Percentiles rank a stretch among this genome's conserved stretches.
phyloP scores from a whole-genome alignment of 1,284 basidiomycete species.

The Moesziomyces parantarcticus region DNA sequence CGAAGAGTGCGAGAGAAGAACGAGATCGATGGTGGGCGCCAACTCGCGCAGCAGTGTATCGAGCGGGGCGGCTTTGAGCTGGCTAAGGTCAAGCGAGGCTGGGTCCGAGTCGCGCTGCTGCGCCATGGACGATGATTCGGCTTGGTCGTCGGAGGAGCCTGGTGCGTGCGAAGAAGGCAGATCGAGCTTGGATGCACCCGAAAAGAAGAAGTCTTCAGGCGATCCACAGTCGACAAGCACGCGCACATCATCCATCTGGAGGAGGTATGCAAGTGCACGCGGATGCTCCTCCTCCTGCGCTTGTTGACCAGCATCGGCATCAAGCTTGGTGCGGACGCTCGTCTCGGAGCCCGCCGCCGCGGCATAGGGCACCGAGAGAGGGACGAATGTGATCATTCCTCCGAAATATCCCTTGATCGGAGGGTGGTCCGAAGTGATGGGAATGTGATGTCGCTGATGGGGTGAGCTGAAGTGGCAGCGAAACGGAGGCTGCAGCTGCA shows the following conservation, averaged over 20 bases:
- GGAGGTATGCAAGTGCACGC: slow-evolving; percentile 74
- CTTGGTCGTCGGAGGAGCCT: slow-evolving; percentile 4
- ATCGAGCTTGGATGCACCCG: slow-evolving; percentile 2
- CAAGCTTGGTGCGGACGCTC: slow-evolving; percentile 37
- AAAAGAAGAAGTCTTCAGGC: slow-evolving; percentile 62
- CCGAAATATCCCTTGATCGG: not conserved
- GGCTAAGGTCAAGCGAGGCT: slow-evolving; percentile 25
- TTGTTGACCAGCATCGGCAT: slow-evolving; percentile 9
- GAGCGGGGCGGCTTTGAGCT: slow-evolving; percentile 40
- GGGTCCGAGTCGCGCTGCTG: slow-evolving; percentile 23
- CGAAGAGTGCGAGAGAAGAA: slow-evolving; percentile 92
- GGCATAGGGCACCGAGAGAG: slow-evolving; percentile 56
- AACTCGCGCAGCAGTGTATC: slow-evolving; percentile 55
- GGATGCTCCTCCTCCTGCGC: slow-evolving; percentile 47
- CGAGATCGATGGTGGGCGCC: slow-evolving; percentile 82
- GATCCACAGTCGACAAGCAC: slow-evolving; percentile 92
- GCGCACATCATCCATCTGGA: slow-evolving; percentile 92
- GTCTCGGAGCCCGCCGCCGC: slow-evolving; percentile 15
- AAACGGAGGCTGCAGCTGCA: not conserved
- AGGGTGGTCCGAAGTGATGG: not conserved
- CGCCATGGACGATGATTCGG: slow-evolving; percentile 47
- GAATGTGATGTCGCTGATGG: not conserved
- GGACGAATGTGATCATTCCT: slow-evolving; percentile 58
- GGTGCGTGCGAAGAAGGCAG: slow-evolving; percentile 1
- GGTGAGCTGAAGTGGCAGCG: not conserved